Percentiles rank a stretch among this genome's conserved stretches.
These are phyloP conservation scores for Nymphaea colorata DNA, from an alignment of 164 flowering plant genomes.

Conservation along the genomic window DNA sequence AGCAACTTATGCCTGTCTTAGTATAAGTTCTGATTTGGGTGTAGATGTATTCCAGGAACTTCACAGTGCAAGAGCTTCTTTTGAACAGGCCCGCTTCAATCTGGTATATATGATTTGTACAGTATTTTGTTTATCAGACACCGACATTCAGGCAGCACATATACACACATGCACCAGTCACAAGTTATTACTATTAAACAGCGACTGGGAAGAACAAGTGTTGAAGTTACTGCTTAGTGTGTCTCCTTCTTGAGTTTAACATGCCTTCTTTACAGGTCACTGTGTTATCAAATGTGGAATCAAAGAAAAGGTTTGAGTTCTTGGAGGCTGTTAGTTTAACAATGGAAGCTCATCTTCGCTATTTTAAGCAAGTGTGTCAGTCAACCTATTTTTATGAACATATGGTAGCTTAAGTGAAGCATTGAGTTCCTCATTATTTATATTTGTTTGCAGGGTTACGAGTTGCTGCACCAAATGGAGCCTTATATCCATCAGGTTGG, in stretches of 20 bases:
- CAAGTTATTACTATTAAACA: no score
- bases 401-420: not conserved
- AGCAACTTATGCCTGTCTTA: no score
- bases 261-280: slow-evolving; percentile 38
- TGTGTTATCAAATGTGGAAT: slow-evolving; percentile 81
- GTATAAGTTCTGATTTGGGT: slow-evolving; percentile 26
- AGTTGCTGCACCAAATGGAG: slow-evolving; percentile 96
- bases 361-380: slow-evolving; percentile 69
- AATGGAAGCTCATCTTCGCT: slow-evolving; percentile 98
- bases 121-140: not conserved
- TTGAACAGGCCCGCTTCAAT: slow-evolving; percentile 96
- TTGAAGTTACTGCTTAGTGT: no score
- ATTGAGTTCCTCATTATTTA: not conserved
- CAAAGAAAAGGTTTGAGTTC: slow-evolving; percentile 93
- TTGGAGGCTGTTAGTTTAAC: slow-evolving; percentile 94
- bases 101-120: slow-evolving; percentile 34
- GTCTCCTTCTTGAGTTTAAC: not conserved
- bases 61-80: slow-evolving; percentile 69
- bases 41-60: slow-evolving; percentile 72
- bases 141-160: no score
- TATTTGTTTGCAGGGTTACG: slow-evolving; percentile 61
- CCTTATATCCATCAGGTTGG: slow-evolving; percentile 90
- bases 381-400: not conserved
- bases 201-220: no score
- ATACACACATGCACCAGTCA: no score